These are phyloP conservation scores for Penicilliopsis zonata DNA, from an alignment of 495 filamentous ascomycete species.

Conservation along the genomic window DNA sequence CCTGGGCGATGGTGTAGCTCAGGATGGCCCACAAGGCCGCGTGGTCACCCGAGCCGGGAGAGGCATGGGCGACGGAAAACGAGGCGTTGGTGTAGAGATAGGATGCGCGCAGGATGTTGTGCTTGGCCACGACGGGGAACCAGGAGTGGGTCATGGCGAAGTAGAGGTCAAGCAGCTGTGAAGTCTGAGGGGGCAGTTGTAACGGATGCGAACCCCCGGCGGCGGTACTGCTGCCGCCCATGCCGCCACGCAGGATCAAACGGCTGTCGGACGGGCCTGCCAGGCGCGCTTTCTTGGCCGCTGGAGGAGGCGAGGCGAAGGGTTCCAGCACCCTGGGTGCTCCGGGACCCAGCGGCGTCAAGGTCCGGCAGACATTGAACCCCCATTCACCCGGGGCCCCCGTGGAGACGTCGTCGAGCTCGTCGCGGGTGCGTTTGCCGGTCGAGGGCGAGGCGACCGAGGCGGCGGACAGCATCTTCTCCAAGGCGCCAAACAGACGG, in stretches of 20 bases:
- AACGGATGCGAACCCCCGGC: constrained; percentile 12
- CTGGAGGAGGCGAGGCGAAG: constrained; percentile 12
- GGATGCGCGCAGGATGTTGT: constrained; percentile 44
- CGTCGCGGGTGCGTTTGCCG: constrained; percentile 27
- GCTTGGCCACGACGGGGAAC: constrained; percentile 62
- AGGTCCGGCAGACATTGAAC: constrained; percentile 20
- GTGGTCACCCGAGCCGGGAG: constrained; percentile 41
- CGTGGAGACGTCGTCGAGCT: constrained; percentile 13
- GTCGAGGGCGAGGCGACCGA: constrained; percentile 10
- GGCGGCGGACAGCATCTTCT: constrained; percentile 38
- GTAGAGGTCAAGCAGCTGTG: constrained; percentile 56
- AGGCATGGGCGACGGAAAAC: constrained; percentile 25
- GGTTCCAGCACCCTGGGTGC: constrained; percentile 21
- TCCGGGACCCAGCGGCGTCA: constrained; percentile 16
- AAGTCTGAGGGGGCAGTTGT: constrained; percentile 47
- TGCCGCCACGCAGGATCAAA: constrained; percentile 3
- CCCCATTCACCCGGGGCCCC: constrained; percentile 20
- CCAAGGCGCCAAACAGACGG: constrained; percentile 38
- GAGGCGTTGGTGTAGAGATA: constrained; percentile 39
- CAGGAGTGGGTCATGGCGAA: constrained; percentile 63
- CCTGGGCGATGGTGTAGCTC: constrained; percentile 40
- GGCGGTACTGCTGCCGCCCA: too few relatives aligned
- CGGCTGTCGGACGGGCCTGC: constrained; percentile 9
- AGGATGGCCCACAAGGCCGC: constrained; percentile 54
- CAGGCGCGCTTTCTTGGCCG: constrained; percentile 19